Evolutionary conservation across 2,329 filamentous ascomycete species (phyloP), one percentile per base, ranked within the genome.

Genomic region (Leptodontidium sp.): DNA sequence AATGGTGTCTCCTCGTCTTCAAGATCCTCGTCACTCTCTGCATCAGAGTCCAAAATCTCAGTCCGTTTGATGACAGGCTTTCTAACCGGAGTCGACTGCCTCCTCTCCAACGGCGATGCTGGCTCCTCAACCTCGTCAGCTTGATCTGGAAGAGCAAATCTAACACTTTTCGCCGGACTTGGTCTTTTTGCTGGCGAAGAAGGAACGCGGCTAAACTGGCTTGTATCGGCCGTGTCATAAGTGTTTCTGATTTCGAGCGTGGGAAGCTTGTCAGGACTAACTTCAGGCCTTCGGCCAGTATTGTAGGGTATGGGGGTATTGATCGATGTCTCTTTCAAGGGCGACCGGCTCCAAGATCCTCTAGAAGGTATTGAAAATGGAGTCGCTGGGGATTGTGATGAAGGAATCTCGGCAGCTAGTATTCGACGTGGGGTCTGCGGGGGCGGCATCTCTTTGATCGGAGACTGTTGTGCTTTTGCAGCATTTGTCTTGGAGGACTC

Each of bases 311-410:
- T 75, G 14, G 75, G 69, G 26, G 63, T 67, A 64, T 77, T 78
- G 17, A 65, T 61, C 38, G 74, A 70, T 52, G 65, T 71, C 35
- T 76, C 73, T 50, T 67, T 71, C 2, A 78, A 58, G 14, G 72
- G 69, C 2, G 70, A 71, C 35, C 71, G 65, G 55, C 50, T 62
- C 17, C 61, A n/a, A 24, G 70, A 73, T 35, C 65, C 61, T 69
- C 63, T 58, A n/a, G 70, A 72, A 53, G 67, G 71, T 9, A 73
- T 50, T 14, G 75, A 77, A 9, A 74, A 17, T 61, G 77, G 77
- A 2, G 77, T 78, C 17, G 69, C 72, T 47, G 77, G 77, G n/a
- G 77, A 79, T 66, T 79, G 73, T 29, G 77, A 78, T 8, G 77
- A 78, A 24, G 77, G 77, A 12, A 79, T 77, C 50, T 79, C 77